Conservation (phyloP, 2,329 filamentous ascomycete species). For the Pestalotiopsis fici region DNA sequence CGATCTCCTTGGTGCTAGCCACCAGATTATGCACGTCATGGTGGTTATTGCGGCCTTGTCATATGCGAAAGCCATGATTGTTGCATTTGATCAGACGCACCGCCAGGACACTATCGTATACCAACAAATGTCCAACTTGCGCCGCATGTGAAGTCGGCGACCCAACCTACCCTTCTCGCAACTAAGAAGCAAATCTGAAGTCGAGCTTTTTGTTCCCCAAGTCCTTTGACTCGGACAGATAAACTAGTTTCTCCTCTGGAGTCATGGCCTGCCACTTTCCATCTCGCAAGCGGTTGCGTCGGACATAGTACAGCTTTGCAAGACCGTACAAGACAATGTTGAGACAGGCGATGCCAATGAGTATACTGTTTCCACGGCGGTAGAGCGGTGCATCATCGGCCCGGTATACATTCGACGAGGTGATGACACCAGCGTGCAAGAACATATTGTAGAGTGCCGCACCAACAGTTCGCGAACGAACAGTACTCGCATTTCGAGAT, state of each 20-base stretch:
- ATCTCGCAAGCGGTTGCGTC: constrained; percentile 46
- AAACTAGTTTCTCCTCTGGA: constrained; percentile 46
- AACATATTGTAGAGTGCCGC: constrained; percentile 57
- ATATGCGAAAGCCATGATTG: constrained; percentile 34
- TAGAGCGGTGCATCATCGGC: constrained; percentile 53
- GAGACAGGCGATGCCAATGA: constrained; percentile 50
- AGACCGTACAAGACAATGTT: constrained; percentile 51
- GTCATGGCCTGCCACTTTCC: constrained; percentile 48
- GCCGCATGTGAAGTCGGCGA: too few relatives aligned
- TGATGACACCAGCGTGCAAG: constrained; percentile 34
- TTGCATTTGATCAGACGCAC: constrained; percentile 10
- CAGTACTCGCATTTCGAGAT: constrained; percentile 58
- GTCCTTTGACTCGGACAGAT: constrained; percentile 43
- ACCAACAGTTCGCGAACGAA: constrained; percentile 58
- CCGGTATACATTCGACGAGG: constrained; percentile 35
- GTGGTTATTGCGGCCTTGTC: constrained; percentile 42
- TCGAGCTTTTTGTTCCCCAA: constrained; percentile 46
- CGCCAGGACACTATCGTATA: not conserved
- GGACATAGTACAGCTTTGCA: constrained; percentile 53
- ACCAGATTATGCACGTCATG: constrained; percentile 50
- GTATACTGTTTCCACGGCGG: constrained; percentile 51
- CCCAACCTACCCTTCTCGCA: too few relatives aligned
- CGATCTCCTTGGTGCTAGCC: constrained; percentile 47
- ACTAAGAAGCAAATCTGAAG: constrained; percentile 37
- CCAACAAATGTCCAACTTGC: not conserved